These are phyloP conservation scores for Periconia sp. DNA, from an alignment of 2,329 filamentous ascomycete species.

Conservation along the genomic window DNA sequence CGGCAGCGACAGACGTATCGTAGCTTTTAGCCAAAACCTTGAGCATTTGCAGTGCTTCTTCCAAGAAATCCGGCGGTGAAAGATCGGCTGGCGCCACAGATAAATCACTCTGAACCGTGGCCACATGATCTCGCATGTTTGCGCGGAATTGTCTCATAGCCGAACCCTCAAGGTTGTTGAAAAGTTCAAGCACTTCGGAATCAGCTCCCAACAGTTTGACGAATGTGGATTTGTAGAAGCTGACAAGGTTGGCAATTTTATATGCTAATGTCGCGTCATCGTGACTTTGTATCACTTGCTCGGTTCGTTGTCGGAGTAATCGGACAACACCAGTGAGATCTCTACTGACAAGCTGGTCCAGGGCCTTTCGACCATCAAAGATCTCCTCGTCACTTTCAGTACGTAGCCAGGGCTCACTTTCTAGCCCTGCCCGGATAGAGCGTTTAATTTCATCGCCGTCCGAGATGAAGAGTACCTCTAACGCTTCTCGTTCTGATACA, in stretches of 20 bases:
- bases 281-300: constrained; percentile 89
- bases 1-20: constrained; percentile 71
- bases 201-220: constrained; percentile 71
- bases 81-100: constrained; percentile 72
- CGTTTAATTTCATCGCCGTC: constrained; percentile 87
- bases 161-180: constrained; percentile 70
- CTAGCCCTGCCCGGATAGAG: constrained; percentile 75
- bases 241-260: constrained; percentile 83
- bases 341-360: constrained; percentile 84
- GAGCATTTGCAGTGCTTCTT: constrained; percentile 77
- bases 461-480: constrained; percentile 87
- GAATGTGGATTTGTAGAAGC: constrained; percentile 88
- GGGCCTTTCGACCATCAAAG: constrained; percentile 79
- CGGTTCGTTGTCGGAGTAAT: constrained; percentile 83
- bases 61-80: constrained; percentile 75
- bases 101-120: constrained; percentile 71
- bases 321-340: constrained; percentile 79
- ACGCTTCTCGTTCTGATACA: constrained; percentile 88
- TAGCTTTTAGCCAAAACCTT: constrained; percentile 81
- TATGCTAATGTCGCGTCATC: constrained; percentile 88
- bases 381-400: constrained; percentile 53
- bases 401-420: constrained; percentile 81
- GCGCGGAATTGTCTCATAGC: constrained; percentile 81
- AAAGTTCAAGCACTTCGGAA: constrained; percentile 69
- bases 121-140: constrained; percentile 77